Evolutionary conservation across 495 filamentous ascomycete species (phyloP), one percentile per base, ranked within the genome.

Genomic region (Stereocaulon alpinum): DNA sequence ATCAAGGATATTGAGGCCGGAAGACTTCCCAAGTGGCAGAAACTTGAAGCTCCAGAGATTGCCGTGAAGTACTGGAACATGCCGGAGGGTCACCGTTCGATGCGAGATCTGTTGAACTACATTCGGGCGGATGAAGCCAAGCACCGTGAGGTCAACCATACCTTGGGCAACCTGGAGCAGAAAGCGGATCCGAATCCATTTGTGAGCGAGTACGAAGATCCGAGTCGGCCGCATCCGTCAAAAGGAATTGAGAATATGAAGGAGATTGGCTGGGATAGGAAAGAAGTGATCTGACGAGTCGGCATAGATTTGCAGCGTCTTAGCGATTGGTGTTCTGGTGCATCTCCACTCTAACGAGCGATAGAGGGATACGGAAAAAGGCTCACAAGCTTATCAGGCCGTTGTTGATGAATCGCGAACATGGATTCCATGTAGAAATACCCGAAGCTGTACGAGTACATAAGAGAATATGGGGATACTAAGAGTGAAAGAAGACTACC

Each of bases 91-190:
- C 78, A 85, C 56, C 79, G 86, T 27, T 87, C 82, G 9, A 95
- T 98, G 86, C 80, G 76, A 59, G 89, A 97, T 69, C 73, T 97
- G 50, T 74, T 98, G 65, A 70, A 88, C 40, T 96, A 96, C 64
- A 84, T 98, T 59, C 82, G 94, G 6, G 91, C 91, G 0, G 93
- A 98, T 67, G 93, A 98, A 73, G 87, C 90, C n/a, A 93, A 92
- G 71, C 93, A 98, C 69, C 78, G 93, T 18, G 94, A 96, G 71
- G 94, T 97, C 58, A 98, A 98, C 71, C 93, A 98, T 67, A 97
- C 93, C 0, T 72, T 98, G 50, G 82, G 85, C 41, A 96, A 96
- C 66, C 71, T 97, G 40, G 74, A 90, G 56, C 88, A 91, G 70
- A 82, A 78, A 22, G 73, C 81, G 10, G 93, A 98, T 69, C 90